These are phyloP conservation scores for Eimeria necatrix DNA, from an alignment of 169 alveolate genomes.

Conservation along the genomic window DNA sequence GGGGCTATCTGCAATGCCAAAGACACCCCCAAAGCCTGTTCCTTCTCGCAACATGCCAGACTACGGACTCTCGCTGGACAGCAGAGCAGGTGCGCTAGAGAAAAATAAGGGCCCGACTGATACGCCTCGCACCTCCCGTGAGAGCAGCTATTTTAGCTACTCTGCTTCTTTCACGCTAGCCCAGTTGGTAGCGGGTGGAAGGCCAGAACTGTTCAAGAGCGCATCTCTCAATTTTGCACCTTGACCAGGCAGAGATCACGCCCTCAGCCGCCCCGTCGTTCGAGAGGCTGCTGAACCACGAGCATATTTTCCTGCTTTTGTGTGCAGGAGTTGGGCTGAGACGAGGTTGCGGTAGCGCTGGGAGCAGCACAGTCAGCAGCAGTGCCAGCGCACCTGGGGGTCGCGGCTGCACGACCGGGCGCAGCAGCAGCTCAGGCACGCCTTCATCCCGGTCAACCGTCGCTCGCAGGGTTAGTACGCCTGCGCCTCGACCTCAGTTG, in stretches of 20 bases:
- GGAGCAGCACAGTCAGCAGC: conserved; percentile 76
- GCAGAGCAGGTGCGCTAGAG: conserved; percentile 29
- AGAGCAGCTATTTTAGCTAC: no score
- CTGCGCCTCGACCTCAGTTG: conserved; percentile 50
- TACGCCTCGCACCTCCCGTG: no score
- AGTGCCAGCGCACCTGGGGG: conserved; percentile 73
- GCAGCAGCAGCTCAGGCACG: conserved; percentile 56
- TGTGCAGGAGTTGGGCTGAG: conserved; percentile 43
- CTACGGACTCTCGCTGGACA: conserved; percentile 53
- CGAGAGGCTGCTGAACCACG: no score
- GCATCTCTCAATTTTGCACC: no score
- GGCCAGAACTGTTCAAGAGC: no score
- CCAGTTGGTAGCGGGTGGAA: no score
- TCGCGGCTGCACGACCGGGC: conserved; percentile 51
- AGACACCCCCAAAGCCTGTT: conserved; percentile 67
- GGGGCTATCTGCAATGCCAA: conserved; percentile 25
- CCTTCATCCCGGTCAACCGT: conserved; percentile 41
- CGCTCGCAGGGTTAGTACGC: conserved; percentile 52
- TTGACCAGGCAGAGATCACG: no score
- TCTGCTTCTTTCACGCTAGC: no score
- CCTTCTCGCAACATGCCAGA: conserved; percentile 38
- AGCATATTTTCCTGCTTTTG: neutral
- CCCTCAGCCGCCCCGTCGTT: no score
- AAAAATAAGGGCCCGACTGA: no score
- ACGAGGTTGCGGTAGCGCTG: conserved; percentile 73